A percentile compares a stretch with the other conserved stretches of the same genome.
Evolutionary conservation across 139 green algal species (phyloP).

Genomic region (Chlorella sp.): DNA sequence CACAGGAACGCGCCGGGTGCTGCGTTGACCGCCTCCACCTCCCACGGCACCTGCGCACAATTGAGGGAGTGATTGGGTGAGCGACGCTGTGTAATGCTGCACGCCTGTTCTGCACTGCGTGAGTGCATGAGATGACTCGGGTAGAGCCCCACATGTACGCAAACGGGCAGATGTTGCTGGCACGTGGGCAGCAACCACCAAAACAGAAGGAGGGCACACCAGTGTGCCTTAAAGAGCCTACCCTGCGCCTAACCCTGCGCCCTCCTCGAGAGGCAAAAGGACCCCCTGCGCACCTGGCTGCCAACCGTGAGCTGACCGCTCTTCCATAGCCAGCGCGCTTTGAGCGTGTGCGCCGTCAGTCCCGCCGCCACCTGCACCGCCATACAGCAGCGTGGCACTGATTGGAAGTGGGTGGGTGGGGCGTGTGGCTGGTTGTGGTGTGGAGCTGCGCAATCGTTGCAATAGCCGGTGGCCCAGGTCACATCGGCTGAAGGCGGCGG

Average conservation of each 20-base stretch:
- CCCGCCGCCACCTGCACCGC: not conserved
- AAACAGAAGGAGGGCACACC: not conserved
- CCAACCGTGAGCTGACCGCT: constrained; percentile 1
- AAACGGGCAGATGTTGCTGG: no score
- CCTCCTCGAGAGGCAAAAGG: no score
- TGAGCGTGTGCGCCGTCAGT: not conserved
- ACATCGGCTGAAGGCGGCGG: no score
- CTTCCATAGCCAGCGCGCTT: constrained; percentile 12
- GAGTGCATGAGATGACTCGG: not conserved
- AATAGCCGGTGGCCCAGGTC: no score
- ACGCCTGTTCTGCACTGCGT: no score
- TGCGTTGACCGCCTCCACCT: constrained; percentile 50
- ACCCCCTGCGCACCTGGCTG: not conserved
- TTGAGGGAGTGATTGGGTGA: not conserved
- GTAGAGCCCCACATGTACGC: no score
- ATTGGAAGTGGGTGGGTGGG: no score
- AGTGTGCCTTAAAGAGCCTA: not conserved
- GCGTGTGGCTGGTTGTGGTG: no score
- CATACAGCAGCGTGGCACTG: no score
- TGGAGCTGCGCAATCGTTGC: no score
- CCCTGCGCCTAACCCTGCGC: not conserved
- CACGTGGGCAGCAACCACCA: not conserved
- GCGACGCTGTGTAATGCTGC: not conserved
- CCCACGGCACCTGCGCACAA: constrained; percentile 25
- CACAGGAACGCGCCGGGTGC: constrained; percentile 45